phyloP scores from a whole-genome alignment of 768 basidiomycete species.

The Kwoniella dejecticola region DNA sequence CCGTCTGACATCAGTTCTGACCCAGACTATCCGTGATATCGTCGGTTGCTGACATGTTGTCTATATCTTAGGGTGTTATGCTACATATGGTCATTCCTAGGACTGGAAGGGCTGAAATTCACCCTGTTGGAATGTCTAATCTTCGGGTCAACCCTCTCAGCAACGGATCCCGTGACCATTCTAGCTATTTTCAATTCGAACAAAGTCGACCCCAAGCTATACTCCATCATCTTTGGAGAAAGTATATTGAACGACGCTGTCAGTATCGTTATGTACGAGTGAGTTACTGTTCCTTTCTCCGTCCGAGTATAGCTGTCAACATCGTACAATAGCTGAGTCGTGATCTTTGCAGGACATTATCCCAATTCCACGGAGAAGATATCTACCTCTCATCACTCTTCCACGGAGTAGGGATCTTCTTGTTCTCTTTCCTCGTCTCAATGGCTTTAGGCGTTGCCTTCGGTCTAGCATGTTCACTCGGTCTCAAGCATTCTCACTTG shows the following conservation, averaged over 20 bases:
- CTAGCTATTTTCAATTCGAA: conserved; percentile 97
- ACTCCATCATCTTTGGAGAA: conserved; percentile 96
- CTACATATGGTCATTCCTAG: conserved; percentile 90
- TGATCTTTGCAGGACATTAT: conserved; percentile 88
- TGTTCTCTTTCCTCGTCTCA: conserved; percentile 90
- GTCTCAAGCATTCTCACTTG: conserved; percentile 91
- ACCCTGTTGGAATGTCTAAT: conserved; percentile 89
- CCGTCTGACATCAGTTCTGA: neutral
- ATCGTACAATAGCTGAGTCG: no score
- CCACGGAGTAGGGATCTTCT: conserved; percentile 95
- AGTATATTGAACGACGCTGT: conserved; percentile 97
- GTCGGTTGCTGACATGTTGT: no score
- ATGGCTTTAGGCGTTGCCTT: conserved; percentile 92
- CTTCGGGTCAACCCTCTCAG: conserved; percentile 94
- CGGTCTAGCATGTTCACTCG: conserved; percentile 84
- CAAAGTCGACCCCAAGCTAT: conserved; percentile 97
- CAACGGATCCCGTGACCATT: conserved; percentile 97
- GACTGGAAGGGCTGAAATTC: conserved; percentile 82
- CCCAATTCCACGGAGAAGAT: conserved; percentile 83
- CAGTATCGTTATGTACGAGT: conserved; percentile 99
- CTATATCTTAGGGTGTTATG: conserved; percentile 79
- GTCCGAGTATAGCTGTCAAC: no score
- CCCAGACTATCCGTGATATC: no score
- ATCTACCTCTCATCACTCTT: conserved; percentile 85
- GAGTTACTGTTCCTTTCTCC: conserved; percentile 54